Evolutionary conservation across 805 yeast genomes (phyloP), one percentile per base, ranked within the genome.

Genomic region (Teunomyces cretensis): DNA sequence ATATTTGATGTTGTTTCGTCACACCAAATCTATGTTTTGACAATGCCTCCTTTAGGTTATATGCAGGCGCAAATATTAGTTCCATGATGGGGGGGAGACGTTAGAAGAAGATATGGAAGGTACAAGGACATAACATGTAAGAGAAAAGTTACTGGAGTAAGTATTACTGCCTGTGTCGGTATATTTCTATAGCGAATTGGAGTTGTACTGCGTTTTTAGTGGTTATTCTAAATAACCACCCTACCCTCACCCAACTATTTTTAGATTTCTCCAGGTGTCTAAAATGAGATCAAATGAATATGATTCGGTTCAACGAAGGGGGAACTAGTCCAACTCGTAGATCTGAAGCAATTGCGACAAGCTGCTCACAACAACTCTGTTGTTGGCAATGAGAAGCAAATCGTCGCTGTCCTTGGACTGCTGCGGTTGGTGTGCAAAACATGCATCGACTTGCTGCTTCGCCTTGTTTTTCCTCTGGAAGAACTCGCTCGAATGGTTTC

Each of bases 371-470:
- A 62, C 57, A 1, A 64, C 65, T 42, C 74, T 49, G 46, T 68
- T 68, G 46, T 68, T 62, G 6, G 72, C 68, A 17, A 67, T 54
- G 43, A 66, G 46, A n/a, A 58, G 47, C 53, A 57, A 41, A 16
- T 57, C 61, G 24, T 17, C 42, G 30, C 32, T 38, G n/a, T 38
- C 41, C 14, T 38, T 38, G n/a, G 32, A 11, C 19, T 26, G 19
- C 30, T 22, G 31, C 22, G 41, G 22, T 33, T 43, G 43, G 33
- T 39, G 16, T 33, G 32, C 48, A 24, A 41, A 50, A 41, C 49
- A 52, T 33, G 41, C 46, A 14, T 47, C 42, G 3, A 39, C 40
- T 9, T 43, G 41, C 4, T 39, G 37, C 13, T 33, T 22, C 33
- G 31, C 28, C 9, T 33, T 39, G 28, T 17, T 39, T 24, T 44